A percentile compares a stretch with the other conserved stretches of the same genome.
Evolutionary conservation across 2,329 filamentous ascomycete genomes (phyloP).

Genomic region (Pseudomassariella vexata): DNA sequence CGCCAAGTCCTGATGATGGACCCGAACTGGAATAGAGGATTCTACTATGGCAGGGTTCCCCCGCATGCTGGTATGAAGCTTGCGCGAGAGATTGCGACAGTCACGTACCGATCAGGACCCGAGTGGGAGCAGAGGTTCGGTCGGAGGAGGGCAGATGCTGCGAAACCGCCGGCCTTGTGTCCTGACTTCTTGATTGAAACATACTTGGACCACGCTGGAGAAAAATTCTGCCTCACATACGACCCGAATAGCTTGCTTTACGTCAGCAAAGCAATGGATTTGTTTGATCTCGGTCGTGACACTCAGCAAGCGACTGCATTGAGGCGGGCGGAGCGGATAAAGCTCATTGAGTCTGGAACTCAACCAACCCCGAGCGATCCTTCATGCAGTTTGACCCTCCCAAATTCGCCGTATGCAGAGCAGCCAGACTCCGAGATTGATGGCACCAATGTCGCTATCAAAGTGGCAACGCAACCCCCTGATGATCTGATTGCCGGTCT

Average conservation of each 20-base stretch:
- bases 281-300: constrained; percentile 80
- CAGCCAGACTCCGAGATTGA: constrained; percentile 47
- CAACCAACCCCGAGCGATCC: constrained; percentile 31
- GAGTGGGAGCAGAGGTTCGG: constrained; percentile 98
- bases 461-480: constrained; percentile 51
- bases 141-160: constrained; percentile 75
- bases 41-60: constrained; percentile 84
- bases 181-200: constrained; percentile 98
- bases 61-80: constrained; percentile 98
- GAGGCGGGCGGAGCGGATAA: constrained; percentile 56
- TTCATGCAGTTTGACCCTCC: constrained; percentile 75
- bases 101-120: constrained; percentile 92
- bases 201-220: constrained; percentile 93
- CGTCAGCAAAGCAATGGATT: constrained; percentile 97
- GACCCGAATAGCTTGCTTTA: constrained; percentile 94
- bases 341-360: constrained; percentile 46
- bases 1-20: constrained; percentile 99
- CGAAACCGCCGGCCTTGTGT: constrained; percentile 85
- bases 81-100: constrained; percentile 92
- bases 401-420: constrained; percentile 80
- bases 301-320: constrained; percentile 59
- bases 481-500: constrained; percentile 76
- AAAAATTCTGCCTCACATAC: constrained; percentile 97
- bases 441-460: constrained; percentile 22
- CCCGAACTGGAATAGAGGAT: constrained; percentile 90